Percentiles rank a stretch among this genome's conserved stretches.
These are phyloP conservation scores for Cyclostephanos tholiformis DNA, from an alignment of 108 stramenopile genomes.

Conservation along the genomic window DNA sequence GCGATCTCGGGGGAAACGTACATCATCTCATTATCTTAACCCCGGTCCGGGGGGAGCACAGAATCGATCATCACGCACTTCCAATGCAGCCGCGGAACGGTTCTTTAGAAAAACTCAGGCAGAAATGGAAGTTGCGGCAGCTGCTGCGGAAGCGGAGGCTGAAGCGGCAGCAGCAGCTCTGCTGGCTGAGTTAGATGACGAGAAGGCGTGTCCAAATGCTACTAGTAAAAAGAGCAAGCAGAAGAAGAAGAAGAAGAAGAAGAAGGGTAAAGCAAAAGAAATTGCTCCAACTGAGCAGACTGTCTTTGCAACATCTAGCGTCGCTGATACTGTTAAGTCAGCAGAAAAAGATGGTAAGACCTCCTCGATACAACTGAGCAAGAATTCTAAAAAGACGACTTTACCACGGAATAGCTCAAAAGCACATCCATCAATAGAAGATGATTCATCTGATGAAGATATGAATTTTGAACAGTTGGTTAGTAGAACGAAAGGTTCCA, in stretches of 20 bases:
- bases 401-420: conserved; percentile 22
- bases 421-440: conserved; percentile 27
- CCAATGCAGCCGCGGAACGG: conserved; percentile 35
- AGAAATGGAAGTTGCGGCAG: conserved; percentile 54
- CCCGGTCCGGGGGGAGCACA: conserved; percentile 5
- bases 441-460: conserved; percentile 55
- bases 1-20: conserved; percentile 39
- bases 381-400: conserved; percentile 15
- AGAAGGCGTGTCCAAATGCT: conserved; percentile 59
- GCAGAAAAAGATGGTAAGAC: conserved; percentile 16
- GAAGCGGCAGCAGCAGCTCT: conserved; percentile 88
- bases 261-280: conserved; percentile 58
- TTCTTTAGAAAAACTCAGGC: conserved; percentile 49
- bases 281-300: conserved; percentile 7
- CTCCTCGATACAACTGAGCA: conserved; percentile 26
- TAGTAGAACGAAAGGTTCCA: conserved; percentile 29
- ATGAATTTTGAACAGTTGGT: conserved; percentile 53
- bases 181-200: conserved; percentile 87
- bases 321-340: conserved; percentile 16
- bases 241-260: conserved; percentile 78
- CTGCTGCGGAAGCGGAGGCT: conserved; percentile 74
- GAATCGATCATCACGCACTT: conserved; percentile 15
- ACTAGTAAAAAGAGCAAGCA: conserved; percentile 79
- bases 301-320: not conserved
- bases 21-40: conserved; percentile 21